Base-by-base conservation (phyloP, 2,329 filamentous ascomycete species). In the Penicillium sp. region DNA sequence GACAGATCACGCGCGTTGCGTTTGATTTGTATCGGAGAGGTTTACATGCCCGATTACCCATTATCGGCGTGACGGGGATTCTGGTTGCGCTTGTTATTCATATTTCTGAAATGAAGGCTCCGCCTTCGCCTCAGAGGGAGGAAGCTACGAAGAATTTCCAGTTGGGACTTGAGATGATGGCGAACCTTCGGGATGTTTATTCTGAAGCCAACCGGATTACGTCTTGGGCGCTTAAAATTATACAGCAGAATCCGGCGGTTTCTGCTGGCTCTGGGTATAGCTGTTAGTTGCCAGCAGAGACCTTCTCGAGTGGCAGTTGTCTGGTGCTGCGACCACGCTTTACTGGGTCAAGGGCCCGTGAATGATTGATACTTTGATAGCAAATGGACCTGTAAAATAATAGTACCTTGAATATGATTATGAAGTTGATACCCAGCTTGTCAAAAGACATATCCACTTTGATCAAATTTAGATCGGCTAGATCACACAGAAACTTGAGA, bases 1-100 rank as follows among this genome's bases (percentile, higher is more conserved):
- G 48, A 12, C 53, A 59, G 33, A 59, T 59, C 13, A 54, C 54
- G 1, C 46, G 45, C 7, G 51, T 54, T n/a, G 51, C 54, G 0
- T 56, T 51, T 2, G 54, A 56, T 15, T 23, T 59, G 1, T 48
- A 54, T 23, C 36, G 51, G 9, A 42, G 41, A 8, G 37, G 37
- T 4, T 40, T 59, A 9, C 56, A 59, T 18, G 37, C 37, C 8
- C 37, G 56, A 8, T 8, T 59, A 5, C 54, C 56, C 7, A 46
- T 59, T 17, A 17, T 56, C 7, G 53, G 53, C 12, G 50, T 58
- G 9, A 58, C 56, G 7, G 53, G 50, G 0, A 58, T 56, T n/a
- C 48, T 58, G 1, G 50, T 58, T 15, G 53, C 56, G 13, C 7
- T 58, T 18, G 53, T 58, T 10, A 58, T 59, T 10, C 53, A 56